Base-by-base conservation (phyloP, 78 protist species). In the Diacronema lutheri region DNA sequence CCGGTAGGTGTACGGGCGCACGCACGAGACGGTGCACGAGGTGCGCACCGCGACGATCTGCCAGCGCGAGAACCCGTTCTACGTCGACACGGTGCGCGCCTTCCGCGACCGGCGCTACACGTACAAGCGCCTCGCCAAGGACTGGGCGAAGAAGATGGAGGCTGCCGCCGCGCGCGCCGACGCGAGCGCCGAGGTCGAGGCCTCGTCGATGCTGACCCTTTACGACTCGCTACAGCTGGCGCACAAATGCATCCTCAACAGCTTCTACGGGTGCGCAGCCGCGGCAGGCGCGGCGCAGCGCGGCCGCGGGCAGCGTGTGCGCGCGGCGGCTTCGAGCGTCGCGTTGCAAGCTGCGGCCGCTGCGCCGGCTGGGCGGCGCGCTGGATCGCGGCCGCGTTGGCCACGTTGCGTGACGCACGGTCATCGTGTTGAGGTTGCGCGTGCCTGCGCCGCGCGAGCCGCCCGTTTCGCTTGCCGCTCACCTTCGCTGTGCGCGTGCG, bases 211-310 rank as follows among this genome's bases (percentile, higher is more conserved):
- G 91, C 88, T 89, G 1, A 87, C 96, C 7, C 91, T 98, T 37
- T 97, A 95, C 80, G 99, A 99, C 50, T 98, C 99, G n/a, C 96
- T 98, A 41, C 99, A 98, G 92, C 93, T 99, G n/a, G 99, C 99
- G 31, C 99, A 99, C 93, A 99, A 99, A 7, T 98, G 99, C 88
- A 44, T 44, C 7, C 50, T 44, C 50, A 44, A 44, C 50, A 9
- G 16, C 16, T 44, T 44, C 50, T 44, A 44, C 50, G 50, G 50
- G 50, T n/a, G n/a, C n/a, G n/a, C n/a, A n/a, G n/a, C n/a, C n/a
- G n/a, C n/a, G n/a, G n/a, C n/a, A n/a, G n/a, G n/a, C n/a, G n/a
- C n/a, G n/a, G n/a, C n/a, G n/a, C n/a, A n/a, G n/a, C n/a, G n/a
- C n/a, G n/a, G n/a, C n/a, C n/a, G n/a, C n/a, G n/a, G n/a, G n/a